Conservation (phyloP, 2,329 filamentous ascomycete genomes). For the Neonectria ditissima region DNA sequence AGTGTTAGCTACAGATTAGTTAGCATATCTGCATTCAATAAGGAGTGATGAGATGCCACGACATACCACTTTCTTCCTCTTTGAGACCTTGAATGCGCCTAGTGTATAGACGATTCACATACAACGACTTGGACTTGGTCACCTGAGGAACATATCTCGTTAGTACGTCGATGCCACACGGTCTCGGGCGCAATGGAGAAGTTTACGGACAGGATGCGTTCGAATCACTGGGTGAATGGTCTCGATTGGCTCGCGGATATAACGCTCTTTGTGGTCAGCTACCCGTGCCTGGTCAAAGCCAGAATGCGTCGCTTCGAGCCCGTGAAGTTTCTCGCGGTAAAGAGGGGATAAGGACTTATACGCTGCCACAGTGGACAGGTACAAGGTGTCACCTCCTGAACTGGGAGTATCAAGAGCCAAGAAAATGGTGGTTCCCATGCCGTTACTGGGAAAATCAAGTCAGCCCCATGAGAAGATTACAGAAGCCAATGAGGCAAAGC, state of each 20-base stretch:
- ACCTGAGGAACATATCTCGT: slow-evolving; percentile 58
- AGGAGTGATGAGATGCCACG: slow-evolving; percentile 45
- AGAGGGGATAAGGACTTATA: slow-evolving; percentile 15
- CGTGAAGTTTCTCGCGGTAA: slow-evolving; percentile 14
- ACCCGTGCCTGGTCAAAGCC: slow-evolving; percentile 17
- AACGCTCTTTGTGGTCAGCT: neutral
- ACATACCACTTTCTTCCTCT: slow-evolving; percentile 74
- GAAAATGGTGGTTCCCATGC: slow-evolving; percentile 53
- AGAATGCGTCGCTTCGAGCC: slow-evolving; percentile 18
- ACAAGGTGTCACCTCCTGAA: slow-evolving; percentile 26
- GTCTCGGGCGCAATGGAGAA: neutral
- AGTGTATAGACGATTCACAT: slow-evolving; percentile 73
- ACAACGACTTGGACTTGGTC: slow-evolving; percentile 63
- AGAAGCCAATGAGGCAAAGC: slow-evolving; percentile 47
- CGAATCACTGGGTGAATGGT: slow-evolving; percentile 65
- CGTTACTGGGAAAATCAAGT: no score
- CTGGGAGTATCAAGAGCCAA: neutral
- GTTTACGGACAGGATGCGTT: slow-evolving; percentile 49
- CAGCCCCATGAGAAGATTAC: no score
- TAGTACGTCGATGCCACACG: slow-evolving; percentile 55
- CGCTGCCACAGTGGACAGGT: slow-evolving; percentile 12
- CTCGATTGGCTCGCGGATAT: slow-evolving; percentile 19
- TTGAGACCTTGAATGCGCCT: slow-evolving; percentile 74
- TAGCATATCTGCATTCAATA: no score
- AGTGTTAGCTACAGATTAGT: no score